phyloP scores from a whole-genome alignment of 257 asterid species.

The Solanum arcanum region DNA sequence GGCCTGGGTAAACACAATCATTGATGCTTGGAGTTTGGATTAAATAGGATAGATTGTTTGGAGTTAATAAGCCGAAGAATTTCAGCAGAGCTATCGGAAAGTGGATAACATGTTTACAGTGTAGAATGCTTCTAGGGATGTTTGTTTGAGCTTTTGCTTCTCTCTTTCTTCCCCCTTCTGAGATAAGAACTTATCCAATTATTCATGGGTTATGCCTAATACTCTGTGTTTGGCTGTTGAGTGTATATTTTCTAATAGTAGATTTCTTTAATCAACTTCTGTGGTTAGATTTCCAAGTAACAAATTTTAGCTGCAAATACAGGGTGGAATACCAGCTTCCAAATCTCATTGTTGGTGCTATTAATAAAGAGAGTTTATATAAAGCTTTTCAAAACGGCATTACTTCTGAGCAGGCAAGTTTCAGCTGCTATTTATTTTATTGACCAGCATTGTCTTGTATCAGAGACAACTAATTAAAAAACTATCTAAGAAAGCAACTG shows the following conservation, averaged over 20 bases:
- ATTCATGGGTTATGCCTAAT: background rate
- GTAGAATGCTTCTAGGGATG: background rate
- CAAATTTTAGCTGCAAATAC: slow-evolving; percentile 19
- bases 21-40: background rate
- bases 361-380: slow-evolving; percentile 87
- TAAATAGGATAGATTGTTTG: background rate
- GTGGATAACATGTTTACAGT: background rate
- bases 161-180: background rate
- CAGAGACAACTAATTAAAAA: background rate
- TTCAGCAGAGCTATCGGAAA: background rate
- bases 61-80: background rate
- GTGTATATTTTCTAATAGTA: background rate
- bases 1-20: background rate
- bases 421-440: background rate
- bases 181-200: background rate
- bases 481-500: background rate
- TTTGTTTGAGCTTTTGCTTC: background rate
- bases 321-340: slow-evolving; percentile 98
- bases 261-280: background rate
- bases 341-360: slow-evolving; percentile 88
- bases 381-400: slow-evolving; percentile 88
- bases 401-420: slow-evolving; percentile 73
- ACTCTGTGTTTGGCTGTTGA: background rate
- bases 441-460: background rate
- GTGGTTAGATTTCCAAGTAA: background rate